Evolutionary conservation across 345 rosid genomes (phyloP).

Genomic region (Boechera stricta): DNA sequence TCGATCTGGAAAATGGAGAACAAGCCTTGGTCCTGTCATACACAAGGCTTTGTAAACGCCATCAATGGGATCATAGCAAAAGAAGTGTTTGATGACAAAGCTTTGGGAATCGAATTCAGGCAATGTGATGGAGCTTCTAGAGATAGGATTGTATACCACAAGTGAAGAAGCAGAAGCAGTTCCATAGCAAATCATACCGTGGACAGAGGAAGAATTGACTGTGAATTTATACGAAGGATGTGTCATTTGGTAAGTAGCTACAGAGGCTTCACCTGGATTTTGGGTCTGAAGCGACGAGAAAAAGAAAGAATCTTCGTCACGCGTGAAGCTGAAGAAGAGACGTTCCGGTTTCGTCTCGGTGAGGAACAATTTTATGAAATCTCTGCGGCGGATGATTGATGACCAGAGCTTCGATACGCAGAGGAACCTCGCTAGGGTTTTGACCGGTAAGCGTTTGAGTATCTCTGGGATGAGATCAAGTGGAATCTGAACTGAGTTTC

Average conservation of each 20-base stretch:
- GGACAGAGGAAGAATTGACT: background rate
- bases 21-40: background rate
- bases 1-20: too few relatives aligned
- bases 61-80: constrained; percentile 30
- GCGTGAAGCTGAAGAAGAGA: too few relatives aligned
- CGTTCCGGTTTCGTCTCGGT: too few relatives aligned
- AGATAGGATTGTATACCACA: constrained; percentile 30
- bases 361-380: too few relatives aligned
- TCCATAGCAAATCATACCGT: constrained; percentile 33
- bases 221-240: too few relatives aligned
- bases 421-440: constrained; percentile 19
- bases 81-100: background rate
- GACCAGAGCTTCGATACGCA: background rate
- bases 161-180: background rate
- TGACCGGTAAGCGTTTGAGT: constrained; percentile 5
- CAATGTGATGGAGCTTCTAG: constrained; percentile 2
- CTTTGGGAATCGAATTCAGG: background rate
- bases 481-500: background rate
- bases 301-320: too few relatives aligned
- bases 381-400: too few relatives aligned
- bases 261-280: constrained; percentile 1
- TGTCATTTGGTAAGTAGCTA: constrained; percentile 20
- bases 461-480: constrained; percentile 20
- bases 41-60: constrained; percentile 33
- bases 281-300: background rate